Conservation (phyloP, 345 rosid species). For the Nephelium lappaceum region DNA sequence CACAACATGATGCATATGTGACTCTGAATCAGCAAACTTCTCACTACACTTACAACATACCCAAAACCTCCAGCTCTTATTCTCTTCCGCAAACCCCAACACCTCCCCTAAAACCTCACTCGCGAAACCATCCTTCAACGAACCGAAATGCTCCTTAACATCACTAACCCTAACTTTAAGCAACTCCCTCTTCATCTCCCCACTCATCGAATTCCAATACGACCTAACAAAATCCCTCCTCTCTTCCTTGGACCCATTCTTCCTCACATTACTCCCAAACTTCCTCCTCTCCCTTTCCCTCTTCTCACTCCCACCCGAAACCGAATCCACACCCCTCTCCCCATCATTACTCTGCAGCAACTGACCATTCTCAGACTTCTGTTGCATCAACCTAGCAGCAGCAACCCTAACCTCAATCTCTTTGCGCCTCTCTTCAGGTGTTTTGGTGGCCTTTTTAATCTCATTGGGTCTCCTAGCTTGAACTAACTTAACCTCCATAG, state of each 20-base stretch:
- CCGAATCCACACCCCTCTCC: constrained; percentile 46
- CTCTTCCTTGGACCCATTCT: constrained; percentile 55
- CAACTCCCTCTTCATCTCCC: constrained; percentile 60
- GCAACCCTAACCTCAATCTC: constrained; percentile 98
- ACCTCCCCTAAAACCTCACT: constrained; percentile 65
- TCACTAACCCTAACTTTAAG: constrained; percentile 63
- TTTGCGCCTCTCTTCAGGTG: constrained; percentile 86
- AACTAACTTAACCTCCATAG: constrained; percentile 77
- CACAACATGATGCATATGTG: constrained; percentile 78
- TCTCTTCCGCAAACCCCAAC: constrained; percentile 53
- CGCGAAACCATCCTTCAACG: constrained; percentile 60
- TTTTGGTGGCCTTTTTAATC: constrained; percentile 90
- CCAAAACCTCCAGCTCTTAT: constrained; percentile 83
- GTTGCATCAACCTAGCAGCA: constrained; percentile 86
- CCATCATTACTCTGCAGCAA: constrained; percentile 21
- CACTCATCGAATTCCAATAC: constrained; percentile 71
- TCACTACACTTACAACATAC: constrained; percentile 66
- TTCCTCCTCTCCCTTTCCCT: constrained; percentile 78
- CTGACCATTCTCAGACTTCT: constrained; percentile 58
- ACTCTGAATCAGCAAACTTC: constrained; percentile 64
- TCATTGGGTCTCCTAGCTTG: constrained; percentile 86
- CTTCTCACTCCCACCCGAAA: constrained; percentile 45
- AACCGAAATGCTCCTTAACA: constrained; percentile 60
- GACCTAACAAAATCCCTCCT: constrained; percentile 66
- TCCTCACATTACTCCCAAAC: constrained; percentile 53